Base-by-base conservation (phyloP, 139 green algal genomes). In the Marvania coccoides region DNA sequence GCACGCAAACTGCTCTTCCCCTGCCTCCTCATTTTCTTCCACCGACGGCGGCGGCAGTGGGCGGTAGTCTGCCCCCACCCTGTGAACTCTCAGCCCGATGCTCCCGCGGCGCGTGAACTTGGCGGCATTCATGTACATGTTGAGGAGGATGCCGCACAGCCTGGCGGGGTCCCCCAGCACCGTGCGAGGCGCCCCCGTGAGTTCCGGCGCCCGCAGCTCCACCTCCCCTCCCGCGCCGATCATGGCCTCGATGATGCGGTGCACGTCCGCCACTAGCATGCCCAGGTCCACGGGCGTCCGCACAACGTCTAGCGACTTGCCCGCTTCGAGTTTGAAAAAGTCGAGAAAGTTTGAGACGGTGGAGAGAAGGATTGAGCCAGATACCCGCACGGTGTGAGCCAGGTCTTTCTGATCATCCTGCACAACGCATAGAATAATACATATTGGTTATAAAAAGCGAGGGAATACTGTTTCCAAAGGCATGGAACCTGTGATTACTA, bases 311-410 rank as follows among this genome's bases (percentile, higher is more conserved):
- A 93, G 77, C 39, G 71, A 61, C 72, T 91, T 88, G 71, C 85
- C 84, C 45, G 79, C 84, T 63, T 88, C 82, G 54, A 91, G 69
- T 74, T 95, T 95, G 79, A 95, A 95, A 39, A 89, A 95, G 78
- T 95, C 87, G 31, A 95, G 72, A 63, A 93, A 95, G 78, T 91
- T 92, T 66, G 78, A 89, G 28, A 93, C 78, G 0, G 85, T 93
- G 34, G 80, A 88, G 37, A 95, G 73, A 68, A 95, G 81, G 60
- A 95, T 95, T 60, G 65, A 77, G 34, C 88, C 88, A 8, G 47
- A 76, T 14, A 95, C 81, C 14, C 86, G 76, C 56, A 95, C 91
- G 24, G 86, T 93, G 55, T 83, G 82, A 30, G 87, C 85, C 63
- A 92, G 80, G 72, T 95, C 87, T 1, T 81, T 74, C 79, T 92